Evolutionary conservation across 2,329 filamentous ascomycete genomes (phyloP), one percentile per base, ranked within the genome.

Genomic region (Talaromyces sp.): DNA sequence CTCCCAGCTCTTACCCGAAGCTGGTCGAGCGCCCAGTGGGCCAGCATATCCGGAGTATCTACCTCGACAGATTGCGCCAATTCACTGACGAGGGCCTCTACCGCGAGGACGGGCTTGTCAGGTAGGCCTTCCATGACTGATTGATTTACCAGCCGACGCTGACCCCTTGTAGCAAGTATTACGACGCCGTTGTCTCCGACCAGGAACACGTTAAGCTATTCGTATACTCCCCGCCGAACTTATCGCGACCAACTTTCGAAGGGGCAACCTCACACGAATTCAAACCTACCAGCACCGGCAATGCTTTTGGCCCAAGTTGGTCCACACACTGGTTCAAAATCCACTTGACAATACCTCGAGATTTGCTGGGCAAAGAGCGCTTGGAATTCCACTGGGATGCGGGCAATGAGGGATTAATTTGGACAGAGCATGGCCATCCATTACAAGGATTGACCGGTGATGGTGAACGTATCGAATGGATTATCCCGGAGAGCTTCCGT

Each of bases 301-400:
- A 90, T 65, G 87, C 83, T 7, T 98, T 98, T 71, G 95, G 95
- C 0, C 95, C 95, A 1, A 95, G 93, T 41, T 99, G 95, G 95
- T 90, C 93, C 1, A 99, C 95, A 9, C 95, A 98, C 78, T 99
- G 95, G 95, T 96, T 99, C 85, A 91, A 89, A 71, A 86, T 97
- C 64, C 82, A 89, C 64, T 81, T 99, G 68, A 91, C 86, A 4
- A 85, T 98, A 14, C 94, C 95, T 8, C 75, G 86, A 63, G 81
- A 91, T 13, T 85, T 97, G 72, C 81, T 79, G 31, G 81, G 92
- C 68, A 92, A 95, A 72, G 87, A 93, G 70, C 88, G 90, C 56
- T 84, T 99, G n/a, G 93, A 98, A 78, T 88, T 98, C 65, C 93
- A 97, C 73, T 99, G 95, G 94, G 94, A 99, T 79, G 90, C 90